Base-by-base conservation (phyloP, 2,329 filamentous ascomycete genomes). In the Monilinia fructigena region DNA sequence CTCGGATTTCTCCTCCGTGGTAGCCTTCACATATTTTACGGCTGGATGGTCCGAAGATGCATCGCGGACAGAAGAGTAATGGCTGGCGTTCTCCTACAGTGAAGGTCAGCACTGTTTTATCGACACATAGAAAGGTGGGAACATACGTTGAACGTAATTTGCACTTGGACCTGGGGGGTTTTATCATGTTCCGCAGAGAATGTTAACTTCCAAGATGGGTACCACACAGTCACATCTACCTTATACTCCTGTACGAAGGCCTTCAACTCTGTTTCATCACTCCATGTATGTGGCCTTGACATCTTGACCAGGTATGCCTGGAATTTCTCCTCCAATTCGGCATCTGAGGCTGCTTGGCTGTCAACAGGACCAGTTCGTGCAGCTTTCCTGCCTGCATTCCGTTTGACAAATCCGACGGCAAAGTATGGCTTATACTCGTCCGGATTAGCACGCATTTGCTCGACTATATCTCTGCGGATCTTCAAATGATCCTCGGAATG, bases 401-500 rank as follows among this genome's bases (percentile, higher is more conserved):
- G 82, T 69, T 82, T 82, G 58, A 84, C 83, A 45, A 79, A 79
- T 67, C 82, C 78, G 31, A 84, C 82, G 67, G 82, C 80, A 70
- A 89, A 83, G 77, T 89, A 90, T 70, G 82, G 80, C 74, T 87
- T 87, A 77, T 88, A 91, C 73, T 89, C 85, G 63, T 82, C 80
- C 66, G 82, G 79, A 73, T 89, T 80, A 38, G 80, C 79, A 68
- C 82, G 82, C 81, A 91, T 89, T 75, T 89, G 85, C 67, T 83
- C 77, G 70, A 89, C 85, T 61, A 88, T 82, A 55, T 77, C 78
- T 59, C 80, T 78, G 61, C 88, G 86, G 72, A 91, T 86, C 71
- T 84, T 80, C 65, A 78, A 75, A 73, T 87, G 84, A 69, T 83
- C 79, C 67, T 81, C 78, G 73, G 87, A 83, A 73, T 83, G 77